These are phyloP conservation scores for Blastobotrys mokoenaii DNA, from an alignment of 805 yeast genomes.

Conservation along the genomic window DNA sequence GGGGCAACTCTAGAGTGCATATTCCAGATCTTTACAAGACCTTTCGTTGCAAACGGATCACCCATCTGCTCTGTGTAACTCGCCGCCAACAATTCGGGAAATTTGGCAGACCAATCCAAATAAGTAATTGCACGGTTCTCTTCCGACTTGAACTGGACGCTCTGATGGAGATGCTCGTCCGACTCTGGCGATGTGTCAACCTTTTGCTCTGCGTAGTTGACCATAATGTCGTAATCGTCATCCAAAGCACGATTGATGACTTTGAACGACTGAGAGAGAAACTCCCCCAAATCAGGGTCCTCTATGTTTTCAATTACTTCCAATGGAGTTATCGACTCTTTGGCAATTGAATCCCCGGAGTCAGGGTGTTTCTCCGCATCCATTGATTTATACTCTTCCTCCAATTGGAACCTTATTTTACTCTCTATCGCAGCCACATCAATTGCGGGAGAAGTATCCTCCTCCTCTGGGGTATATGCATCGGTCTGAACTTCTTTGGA, in stretches of 20 bases:
- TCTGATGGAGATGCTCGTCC: slow-evolving; percentile 9
- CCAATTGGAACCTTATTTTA: neutral
- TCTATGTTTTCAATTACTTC: too few species aligned
- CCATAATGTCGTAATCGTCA: slow-evolving; percentile 24
- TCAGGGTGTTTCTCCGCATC: neutral
- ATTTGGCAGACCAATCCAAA: slow-evolving; percentile 31
- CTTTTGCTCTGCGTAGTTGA: slow-evolving; percentile 20
- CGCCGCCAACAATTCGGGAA: slow-evolving; percentile 29
- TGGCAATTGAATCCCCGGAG: neutral
- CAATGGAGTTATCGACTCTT: too few species aligned
- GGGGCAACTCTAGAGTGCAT: slow-evolving; percentile 24
- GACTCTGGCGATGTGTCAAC: slow-evolving; percentile 4
- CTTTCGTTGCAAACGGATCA: slow-evolving; percentile 20
- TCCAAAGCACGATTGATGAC: slow-evolving; percentile 27
- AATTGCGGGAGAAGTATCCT: too few species aligned
- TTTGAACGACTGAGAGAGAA: slow-evolving; percentile 25
- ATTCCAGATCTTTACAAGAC: slow-evolving; percentile 32
- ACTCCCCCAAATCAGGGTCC: slow-evolving; percentile 9
- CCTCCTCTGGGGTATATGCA: slow-evolving; percentile 1
- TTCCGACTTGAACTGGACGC: slow-evolving; percentile 17
- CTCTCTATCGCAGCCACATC: neutral
- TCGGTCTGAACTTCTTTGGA: slow-evolving; percentile 24
- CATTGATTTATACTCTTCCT: slow-evolving; percentile 1
- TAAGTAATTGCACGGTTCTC: slow-evolving; percentile 24
- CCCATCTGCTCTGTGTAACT: slow-evolving; percentile 23